Base-by-base conservation (phyloP, 1,139 yeast species). In the Blastobotrys malaysiensis region DNA sequence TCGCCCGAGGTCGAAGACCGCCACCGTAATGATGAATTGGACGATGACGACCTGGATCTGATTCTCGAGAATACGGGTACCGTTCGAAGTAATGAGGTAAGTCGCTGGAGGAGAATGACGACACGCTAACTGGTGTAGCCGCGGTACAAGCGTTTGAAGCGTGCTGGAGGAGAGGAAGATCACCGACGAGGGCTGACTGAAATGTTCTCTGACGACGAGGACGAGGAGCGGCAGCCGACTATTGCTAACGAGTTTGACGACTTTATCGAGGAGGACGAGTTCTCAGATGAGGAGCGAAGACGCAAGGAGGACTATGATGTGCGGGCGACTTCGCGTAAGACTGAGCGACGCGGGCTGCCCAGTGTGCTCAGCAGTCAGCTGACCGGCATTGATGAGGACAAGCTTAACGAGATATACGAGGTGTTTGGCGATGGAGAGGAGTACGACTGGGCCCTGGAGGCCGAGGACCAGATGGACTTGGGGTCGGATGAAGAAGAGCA, bases 371-470 rank as follows among this genome's bases (percentile, higher is more conserved):
- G 88, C 26, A 77, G 85, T 9, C 84, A 85, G 60, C 77, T 86
- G 51, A 81, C 88, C 1, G 89, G 84, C 51, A 86, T 93, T 48
- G 97, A 95, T 64, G 86, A 95, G 58, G 99, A 93, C 66, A 88
- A 90, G 69, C 81, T 91, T 60, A 95, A 89, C 63, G 98, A 93
- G 68, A 80, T 93, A 65, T 90, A 84, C 66, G 99, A 93, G 69
- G 91, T 93, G 9, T 93, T 93, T 68, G 99, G 99, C 58, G 95
- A 90, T 69, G 99, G 99, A 49, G 93, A 86, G 58, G 98, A 91
- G 68, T 93, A 93, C 70, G 97, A 89, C 58, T 93, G 98, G 98
- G 99, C 99, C 1, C 77, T 95, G 57, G 97, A 89, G 65, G 77
- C 72, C 16, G 76, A 73, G 50, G 72, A 64, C 45, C 73, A 67